Conservation (phyloP, 805 yeast species). For the Kodamaea kakaduensis region DNA sequence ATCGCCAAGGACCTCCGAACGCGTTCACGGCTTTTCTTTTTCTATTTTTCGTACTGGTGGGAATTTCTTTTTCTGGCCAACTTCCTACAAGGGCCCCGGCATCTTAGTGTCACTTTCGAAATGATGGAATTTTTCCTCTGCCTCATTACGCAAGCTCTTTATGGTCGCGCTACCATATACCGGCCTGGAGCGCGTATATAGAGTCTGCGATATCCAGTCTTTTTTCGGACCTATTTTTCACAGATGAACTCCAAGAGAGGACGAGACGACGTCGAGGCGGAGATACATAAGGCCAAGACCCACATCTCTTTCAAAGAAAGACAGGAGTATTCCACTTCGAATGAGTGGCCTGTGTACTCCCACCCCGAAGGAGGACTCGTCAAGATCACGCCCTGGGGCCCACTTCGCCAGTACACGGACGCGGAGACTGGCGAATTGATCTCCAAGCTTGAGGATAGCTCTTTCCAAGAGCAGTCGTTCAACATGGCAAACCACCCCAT, state of each 20-base stretch:
- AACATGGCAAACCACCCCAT: conserved; percentile 1
- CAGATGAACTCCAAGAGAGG: conserved; percentile 17
- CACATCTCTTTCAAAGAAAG: conserved; percentile 17
- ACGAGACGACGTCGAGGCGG: conserved; percentile 22
- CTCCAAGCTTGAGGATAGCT: conserved; percentile 45
- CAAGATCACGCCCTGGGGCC: conserved; percentile 63
- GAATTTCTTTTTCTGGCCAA: background rate
- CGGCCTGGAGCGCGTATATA: conserved; percentile 7
- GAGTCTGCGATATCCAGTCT: conserved; percentile 7
- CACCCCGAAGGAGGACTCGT: conserved; percentile 63
- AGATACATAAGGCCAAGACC: conserved; percentile 19
- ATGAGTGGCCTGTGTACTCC: conserved; percentile 52
- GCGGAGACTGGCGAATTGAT: conserved; percentile 42
- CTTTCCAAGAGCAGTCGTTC: conserved; percentile 21
- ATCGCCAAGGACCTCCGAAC: no score
- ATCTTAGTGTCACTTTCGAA: background rate
- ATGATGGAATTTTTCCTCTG: background rate
- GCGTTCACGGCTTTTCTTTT: no score
- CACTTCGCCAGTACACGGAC: conserved; percentile 44
- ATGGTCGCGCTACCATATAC: conserved; percentile 4
- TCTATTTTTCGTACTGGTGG: background rate
- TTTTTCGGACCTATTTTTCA: conserved; percentile 2
- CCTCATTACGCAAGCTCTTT: no score
- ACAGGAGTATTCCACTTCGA: conserved; percentile 14
- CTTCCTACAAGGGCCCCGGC: background rate